Conservation (phyloP, 192 early-diverging fungal species). For the Pilobolus umbonatus region DNA sequence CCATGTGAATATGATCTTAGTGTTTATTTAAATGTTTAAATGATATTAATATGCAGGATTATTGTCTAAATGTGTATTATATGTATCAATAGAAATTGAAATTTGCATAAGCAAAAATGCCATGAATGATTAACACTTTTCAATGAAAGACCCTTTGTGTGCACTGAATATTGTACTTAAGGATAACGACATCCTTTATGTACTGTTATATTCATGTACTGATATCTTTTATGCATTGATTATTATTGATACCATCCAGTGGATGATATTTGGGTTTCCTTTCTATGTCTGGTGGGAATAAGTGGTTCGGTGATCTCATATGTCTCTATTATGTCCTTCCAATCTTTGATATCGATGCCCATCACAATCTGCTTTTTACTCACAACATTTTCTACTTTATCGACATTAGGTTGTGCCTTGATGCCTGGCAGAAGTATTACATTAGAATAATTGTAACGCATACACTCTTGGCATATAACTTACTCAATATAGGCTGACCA, state of each 20-base stretch:
- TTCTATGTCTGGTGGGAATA: slow-evolving; percentile 55
- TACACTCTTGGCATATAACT: slow-evolving; percentile 26
- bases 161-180: no score
- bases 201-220: no score
- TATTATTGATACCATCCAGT: neutral
- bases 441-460: slow-evolving; percentile 1
- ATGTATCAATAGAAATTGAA: no score
- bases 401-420: slow-evolving; percentile 62
- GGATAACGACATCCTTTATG: no score
- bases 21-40: no score
- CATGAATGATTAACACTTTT: no score
- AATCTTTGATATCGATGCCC: slow-evolving; percentile 59
- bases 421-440: slow-evolving; percentile 37
- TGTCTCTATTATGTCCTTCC: slow-evolving; percentile 64
- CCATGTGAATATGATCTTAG: no score
- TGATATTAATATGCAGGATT: no score
- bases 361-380: slow-evolving; percentile 78
- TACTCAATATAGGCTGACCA: slow-evolving; percentile 65
- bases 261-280: neutral
- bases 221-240: no score
- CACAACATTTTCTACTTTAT: slow-evolving; percentile 60
- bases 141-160: no score
- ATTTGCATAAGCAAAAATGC: no score
- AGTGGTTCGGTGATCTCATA: slow-evolving; percentile 55
- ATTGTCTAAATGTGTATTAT: no score